Conservation (phyloP, 1,284 basidiomycete genomes). For the Lignosus rhinocerotis region DNA sequence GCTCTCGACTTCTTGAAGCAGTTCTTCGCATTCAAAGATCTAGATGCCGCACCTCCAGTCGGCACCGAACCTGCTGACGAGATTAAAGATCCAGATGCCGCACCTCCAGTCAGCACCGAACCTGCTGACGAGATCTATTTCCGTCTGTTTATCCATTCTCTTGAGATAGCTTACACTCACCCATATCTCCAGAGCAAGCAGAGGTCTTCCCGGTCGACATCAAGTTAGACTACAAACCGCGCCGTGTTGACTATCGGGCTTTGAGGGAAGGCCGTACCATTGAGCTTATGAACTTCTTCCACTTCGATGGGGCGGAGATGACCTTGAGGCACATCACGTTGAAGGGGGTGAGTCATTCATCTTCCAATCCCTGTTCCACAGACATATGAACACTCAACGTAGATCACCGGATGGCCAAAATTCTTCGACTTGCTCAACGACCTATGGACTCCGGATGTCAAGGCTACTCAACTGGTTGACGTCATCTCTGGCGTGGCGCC, state of each 20-base stretch:
- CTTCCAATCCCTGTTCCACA: neutral
- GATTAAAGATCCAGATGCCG: slow-evolving; percentile 59
- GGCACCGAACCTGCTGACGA: slow-evolving; percentile 33
- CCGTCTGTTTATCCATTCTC: slow-evolving; percentile 47
- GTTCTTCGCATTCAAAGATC: slow-evolving; percentile 89
- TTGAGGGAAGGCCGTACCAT: slow-evolving; percentile 89
- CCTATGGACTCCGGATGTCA: slow-evolving; percentile 98
- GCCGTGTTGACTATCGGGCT: slow-evolving; percentile 94
- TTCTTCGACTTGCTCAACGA: slow-evolving; percentile 93
- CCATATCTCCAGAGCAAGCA: slow-evolving; percentile 65
- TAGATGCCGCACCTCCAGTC: slow-evolving; percentile 41
- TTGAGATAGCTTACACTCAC: neutral
- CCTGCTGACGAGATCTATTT: slow-evolving; percentile 66
- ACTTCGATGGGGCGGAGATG: slow-evolving; percentile 99
- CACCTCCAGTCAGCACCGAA: slow-evolving; percentile 34
- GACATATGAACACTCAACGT: slow-evolving; percentile 1
- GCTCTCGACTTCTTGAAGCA: slow-evolving; percentile 97
- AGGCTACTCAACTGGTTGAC: slow-evolving; percentile 96
- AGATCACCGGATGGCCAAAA: slow-evolving; percentile 89
- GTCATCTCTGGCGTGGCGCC: slow-evolving; percentile 97
- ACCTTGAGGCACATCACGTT: slow-evolving; percentile 91
- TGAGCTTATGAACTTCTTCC: slow-evolving; percentile 99
- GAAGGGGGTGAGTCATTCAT: slow-evolving; percentile 68
- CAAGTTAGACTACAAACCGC: slow-evolving; percentile 98
- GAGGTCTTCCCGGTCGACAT: slow-evolving; percentile 89